Evolutionary conservation across 2,329 filamentous ascomycete genomes (phyloP).

Genomic region (Didymella pinodella): DNA sequence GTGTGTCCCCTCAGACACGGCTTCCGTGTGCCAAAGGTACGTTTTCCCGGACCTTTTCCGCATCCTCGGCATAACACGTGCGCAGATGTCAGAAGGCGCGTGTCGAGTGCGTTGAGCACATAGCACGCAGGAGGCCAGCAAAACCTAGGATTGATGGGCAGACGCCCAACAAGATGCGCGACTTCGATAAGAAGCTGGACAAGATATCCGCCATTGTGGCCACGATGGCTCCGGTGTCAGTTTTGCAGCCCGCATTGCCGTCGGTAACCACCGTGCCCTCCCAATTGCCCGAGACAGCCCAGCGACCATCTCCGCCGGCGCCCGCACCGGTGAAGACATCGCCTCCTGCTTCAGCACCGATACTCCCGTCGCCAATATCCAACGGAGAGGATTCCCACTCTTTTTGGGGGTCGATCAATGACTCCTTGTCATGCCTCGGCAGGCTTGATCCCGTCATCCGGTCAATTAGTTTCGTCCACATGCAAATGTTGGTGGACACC

Average conservation of each 20-base stretch:
- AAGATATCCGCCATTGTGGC: constrained; percentile 45
- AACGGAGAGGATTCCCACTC: constrained; percentile 37
- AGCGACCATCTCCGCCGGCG: constrained; percentile 29
- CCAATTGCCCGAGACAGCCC: constrained; percentile 29
- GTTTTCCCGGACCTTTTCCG: constrained; percentile 26
- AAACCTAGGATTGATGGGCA: constrained; percentile 38
- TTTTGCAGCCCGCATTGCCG: constrained; percentile 28
- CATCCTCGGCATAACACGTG: constrained; percentile 41
- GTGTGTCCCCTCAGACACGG: constrained; percentile 46
- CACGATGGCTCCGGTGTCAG: constrained; percentile 36
- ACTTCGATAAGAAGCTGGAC: constrained; percentile 48
- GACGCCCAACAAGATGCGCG: constrained; percentile 40
- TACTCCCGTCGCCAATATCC: constrained; percentile 36
- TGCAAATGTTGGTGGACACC: constrained; percentile 44
- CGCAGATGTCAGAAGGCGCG: constrained; percentile 49
- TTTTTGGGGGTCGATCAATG: constrained; percentile 48
- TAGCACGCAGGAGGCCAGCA: constrained; percentile 47
- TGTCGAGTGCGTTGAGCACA: constrained; percentile 49
- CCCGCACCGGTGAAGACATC: constrained; percentile 28
- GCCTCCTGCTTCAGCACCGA: constrained; percentile 24
- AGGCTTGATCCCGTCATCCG: constrained; percentile 45
- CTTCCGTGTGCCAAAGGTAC: constrained; percentile 47
- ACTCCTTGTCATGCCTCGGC: constrained; percentile 41
- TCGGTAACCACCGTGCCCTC: constrained; percentile 38
- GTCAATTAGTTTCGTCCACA: constrained; percentile 46